phyloP scores from a whole-genome alignment of 2,329 filamentous ascomycete species.

The Lecanosticta acicola region DNA sequence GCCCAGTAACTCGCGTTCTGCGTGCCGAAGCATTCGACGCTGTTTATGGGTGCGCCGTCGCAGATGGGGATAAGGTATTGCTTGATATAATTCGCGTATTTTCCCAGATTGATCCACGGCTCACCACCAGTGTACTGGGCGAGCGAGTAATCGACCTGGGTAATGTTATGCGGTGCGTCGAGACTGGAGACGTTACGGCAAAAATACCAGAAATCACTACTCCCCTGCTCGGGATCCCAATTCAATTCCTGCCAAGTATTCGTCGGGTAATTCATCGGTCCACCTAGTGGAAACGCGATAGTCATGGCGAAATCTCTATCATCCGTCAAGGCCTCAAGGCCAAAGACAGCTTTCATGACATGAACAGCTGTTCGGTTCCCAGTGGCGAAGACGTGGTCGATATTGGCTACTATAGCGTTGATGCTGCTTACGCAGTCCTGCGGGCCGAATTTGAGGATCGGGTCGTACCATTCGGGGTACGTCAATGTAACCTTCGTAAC shows the following conservation, averaged over 20 bases:
- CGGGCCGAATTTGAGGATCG: constrained; percentile 52
- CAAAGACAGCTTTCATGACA: constrained; percentile 50
- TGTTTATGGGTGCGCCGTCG: constrained; percentile 38
- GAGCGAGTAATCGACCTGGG: constrained; percentile 42
- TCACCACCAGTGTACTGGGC: constrained; percentile 47
- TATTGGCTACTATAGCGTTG: constrained; percentile 53
- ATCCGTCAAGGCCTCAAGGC: constrained; percentile 44
- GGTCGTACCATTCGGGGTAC: constrained; percentile 59
- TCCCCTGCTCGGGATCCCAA: constrained; percentile 41
- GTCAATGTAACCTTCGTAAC: constrained; percentile 71
- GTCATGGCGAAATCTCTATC: constrained; percentile 50
- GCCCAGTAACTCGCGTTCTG: constrained; percentile 44
- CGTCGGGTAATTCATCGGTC: constrained; percentile 40
- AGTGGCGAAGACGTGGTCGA: constrained; percentile 44
- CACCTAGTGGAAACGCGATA: constrained; percentile 37
- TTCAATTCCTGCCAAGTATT: constrained; percentile 52
- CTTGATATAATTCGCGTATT: constrained; percentile 50
- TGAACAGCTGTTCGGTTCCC: constrained; percentile 39
- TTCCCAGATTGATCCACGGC: constrained; percentile 49
- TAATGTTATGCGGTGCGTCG: constrained; percentile 40
- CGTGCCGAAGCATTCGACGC: constrained; percentile 44
- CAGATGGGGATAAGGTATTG: constrained; percentile 42
- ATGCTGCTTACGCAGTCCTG: constrained; percentile 56
- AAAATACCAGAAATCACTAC: constrained; percentile 48
- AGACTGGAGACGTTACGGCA: constrained; percentile 49